A percentile compares a stretch with the other conserved stretches of the same genome.
These are phyloP conservation scores for Trichoderma guizhouense DNA, from an alignment of 2,329 filamentous ascomycete species.

Conservation along the genomic window DNA sequence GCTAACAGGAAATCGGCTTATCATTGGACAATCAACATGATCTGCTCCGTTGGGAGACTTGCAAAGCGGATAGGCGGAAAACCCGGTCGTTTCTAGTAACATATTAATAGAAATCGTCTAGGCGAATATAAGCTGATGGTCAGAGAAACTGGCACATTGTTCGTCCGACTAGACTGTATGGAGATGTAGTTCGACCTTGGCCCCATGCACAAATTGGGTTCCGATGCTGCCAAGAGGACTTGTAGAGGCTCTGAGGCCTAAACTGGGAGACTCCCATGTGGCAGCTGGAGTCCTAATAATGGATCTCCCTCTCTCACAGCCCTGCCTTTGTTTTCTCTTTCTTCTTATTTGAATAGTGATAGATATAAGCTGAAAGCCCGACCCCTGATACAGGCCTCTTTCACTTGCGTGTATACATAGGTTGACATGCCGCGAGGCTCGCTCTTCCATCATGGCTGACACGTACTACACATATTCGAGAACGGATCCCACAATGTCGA, in stretches of 20 bases:
- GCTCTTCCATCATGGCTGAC: not conserved
- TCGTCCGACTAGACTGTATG: not conserved
- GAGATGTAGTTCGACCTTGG: not conserved
- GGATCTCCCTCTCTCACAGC: not conserved
- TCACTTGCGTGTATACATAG: not conserved
- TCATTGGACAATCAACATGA: not conserved
- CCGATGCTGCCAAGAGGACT: not conserved
- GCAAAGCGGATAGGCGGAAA: not conserved
- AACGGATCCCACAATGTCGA: not conserved
- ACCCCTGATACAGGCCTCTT: not conserved
- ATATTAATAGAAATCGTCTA: not conserved
- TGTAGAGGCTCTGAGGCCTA: not conserved
- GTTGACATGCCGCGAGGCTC: not conserved
- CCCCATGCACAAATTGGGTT: not conserved
- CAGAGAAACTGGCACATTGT: not conserved
- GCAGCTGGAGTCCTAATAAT: not conserved
- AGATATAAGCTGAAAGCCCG: not conserved
- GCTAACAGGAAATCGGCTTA: not conserved
- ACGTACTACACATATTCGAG: not conserved
- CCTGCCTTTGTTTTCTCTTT: not conserved
- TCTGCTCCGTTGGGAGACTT: not conserved
- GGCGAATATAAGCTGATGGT: conserved; percentile 1
- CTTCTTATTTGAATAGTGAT: not conserved
- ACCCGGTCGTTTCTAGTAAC: not conserved
- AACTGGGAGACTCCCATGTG: not conserved